Base-by-base conservation (phyloP, 2,329 filamentous ascomycete genomes). In the Thermoascus crustaceus region DNA sequence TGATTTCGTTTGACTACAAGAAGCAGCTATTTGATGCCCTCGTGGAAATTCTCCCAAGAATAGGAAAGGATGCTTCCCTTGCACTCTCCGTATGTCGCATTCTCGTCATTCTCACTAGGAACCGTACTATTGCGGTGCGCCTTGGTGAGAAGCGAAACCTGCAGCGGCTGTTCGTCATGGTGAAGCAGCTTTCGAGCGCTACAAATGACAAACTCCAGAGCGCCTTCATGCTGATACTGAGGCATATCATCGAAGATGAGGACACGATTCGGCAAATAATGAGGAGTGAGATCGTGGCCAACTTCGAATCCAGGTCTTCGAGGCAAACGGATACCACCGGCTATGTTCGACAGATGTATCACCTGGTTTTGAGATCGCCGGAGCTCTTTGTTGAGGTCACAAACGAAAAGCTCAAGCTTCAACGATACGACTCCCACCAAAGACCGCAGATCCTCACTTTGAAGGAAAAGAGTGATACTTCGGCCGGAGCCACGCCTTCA, bases 191-290 rank as follows among this genome's bases (percentile, higher is more conserved):
- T 40, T 80, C 85, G 13, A 84, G 83, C 17, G 74, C 79, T 19
- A 82, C 84, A 5, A 84, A 86, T 19, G 76, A 83, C 36, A 80
- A 81, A 36, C 73, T 98, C 7, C 76, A 81, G 42, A 73, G 73
- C 42, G 74, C 82, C 38, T 82, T 94, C 50, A 81, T 96, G 73
- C 75, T 89, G 8, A 81, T 95, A 34, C 67, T 98, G 27, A 80
- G 93, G 25, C 91, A 98, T 53, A 81, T 98, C 45, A 77, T 96
- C 35, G 91, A 98, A 61, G 93, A 98, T 52, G 86, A 94, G 32
- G 81, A 87, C 11, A 91, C 82, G 2, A 74, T 96, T 41, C 85
- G 84, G 46, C 85, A 95, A 55, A 80, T 94, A 41, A 95, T 98
- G 83, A 76, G 82, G 34, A 82, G 80, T 18, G 89, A 96, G 55